These are phyloP conservation scores for Chalaropsis ovoidea DNA, from an alignment of 2,329 filamentous ascomycete species.

Conservation along the genomic window DNA sequence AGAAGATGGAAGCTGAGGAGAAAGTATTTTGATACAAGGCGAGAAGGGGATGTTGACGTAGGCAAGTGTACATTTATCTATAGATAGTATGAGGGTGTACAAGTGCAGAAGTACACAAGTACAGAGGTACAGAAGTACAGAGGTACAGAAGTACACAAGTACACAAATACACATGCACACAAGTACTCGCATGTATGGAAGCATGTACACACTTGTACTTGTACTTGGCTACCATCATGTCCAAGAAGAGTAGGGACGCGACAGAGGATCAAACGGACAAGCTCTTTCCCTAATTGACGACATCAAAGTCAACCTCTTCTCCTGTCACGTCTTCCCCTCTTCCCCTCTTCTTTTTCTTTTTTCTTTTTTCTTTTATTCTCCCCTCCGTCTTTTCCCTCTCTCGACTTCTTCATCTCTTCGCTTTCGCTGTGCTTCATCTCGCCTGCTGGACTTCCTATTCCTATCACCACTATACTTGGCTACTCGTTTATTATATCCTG, in stretches of 20 bases:
- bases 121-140: not conserved
- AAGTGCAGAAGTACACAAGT: too few species aligned
- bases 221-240: not conserved
- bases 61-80: too few species aligned
- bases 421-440: conserved; percentile 10
- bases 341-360: not conserved
- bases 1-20: not conserved
- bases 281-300: not conserved
- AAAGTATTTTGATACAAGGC: not conserved
- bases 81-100: too few species aligned
- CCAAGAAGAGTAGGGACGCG: conserved; percentile 9
- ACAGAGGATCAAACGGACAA: conserved; percentile 9
- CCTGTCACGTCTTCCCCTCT: not conserved
- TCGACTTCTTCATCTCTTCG: not conserved
- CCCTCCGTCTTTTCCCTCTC: not conserved
- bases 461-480: not conserved
- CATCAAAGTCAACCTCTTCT: not conserved
- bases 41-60: too few species aligned
- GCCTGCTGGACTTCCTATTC: not conserved
- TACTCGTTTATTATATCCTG: not conserved
- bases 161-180: not conserved
- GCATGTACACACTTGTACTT: not conserved
- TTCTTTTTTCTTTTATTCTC: not conserved
- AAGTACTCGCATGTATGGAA: not conserved
- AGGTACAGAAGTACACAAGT: too few species aligned